Conservation (phyloP, 2,329 filamentous ascomycete genomes). For the Paramyrothecium roridum region DNA sequence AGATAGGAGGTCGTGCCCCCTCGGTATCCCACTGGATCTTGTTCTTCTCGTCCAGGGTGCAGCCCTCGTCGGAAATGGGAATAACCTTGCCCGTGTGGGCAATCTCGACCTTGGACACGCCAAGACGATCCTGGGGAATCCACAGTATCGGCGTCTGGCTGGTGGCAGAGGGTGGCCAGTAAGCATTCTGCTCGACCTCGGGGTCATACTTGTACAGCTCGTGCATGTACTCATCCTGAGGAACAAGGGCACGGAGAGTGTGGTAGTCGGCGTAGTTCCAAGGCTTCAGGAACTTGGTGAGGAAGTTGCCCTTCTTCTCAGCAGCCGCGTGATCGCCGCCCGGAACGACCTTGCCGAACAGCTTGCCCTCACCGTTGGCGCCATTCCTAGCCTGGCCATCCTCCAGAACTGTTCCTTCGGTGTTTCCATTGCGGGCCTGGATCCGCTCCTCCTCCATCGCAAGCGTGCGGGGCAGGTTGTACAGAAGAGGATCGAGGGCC, state of each 20-base stretch:
- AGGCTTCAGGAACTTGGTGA: constrained; percentile 67
- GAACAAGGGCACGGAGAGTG: constrained; percentile 68
- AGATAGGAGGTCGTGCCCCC: constrained; percentile 39
- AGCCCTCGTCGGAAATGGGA: constrained; percentile 70
- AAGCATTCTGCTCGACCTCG: constrained; percentile 63
- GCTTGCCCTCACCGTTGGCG: constrained; percentile 8
- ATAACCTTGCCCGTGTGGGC: constrained; percentile 63
- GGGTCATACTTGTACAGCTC: constrained; percentile 56
- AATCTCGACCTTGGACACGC: constrained; percentile 70
- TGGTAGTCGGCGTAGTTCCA: constrained; percentile 73
- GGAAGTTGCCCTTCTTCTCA: constrained; percentile 48
- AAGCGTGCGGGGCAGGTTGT: constrained; percentile 65
- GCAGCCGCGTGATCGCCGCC: constrained; percentile 12
- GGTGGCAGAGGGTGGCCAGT: constrained; percentile 67
- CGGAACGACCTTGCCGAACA: constrained; percentile 14
- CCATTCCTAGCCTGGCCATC: constrained; percentile 8
- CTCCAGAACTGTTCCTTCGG: constrained; percentile 22
- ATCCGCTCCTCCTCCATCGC: constrained; percentile 38
- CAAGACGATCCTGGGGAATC: constrained; percentile 70
- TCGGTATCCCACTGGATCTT: constrained; percentile 38
- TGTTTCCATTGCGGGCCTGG: constrained; percentile 21
- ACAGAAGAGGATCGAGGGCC: constrained; percentile 68
- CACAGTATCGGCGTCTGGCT: constrained; percentile 63
- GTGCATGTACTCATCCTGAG: constrained; percentile 45
- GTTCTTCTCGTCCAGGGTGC: constrained; percentile 64